Conservation (phyloP, 73 alveolate genomes). For the Tetrahymena borealis region DNA sequence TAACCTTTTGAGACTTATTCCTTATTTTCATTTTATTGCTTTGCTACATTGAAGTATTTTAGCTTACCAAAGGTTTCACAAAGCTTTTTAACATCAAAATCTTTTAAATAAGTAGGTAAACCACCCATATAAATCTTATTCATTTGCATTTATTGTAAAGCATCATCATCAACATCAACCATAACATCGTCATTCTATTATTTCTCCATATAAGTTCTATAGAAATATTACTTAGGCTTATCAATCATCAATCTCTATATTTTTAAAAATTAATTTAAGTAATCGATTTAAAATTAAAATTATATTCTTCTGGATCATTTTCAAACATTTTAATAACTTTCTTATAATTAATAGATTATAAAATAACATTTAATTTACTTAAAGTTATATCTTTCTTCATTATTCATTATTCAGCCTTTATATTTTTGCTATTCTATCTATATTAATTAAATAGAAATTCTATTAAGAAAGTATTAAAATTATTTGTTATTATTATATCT, state of each 20-base stretch:
- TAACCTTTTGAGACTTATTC: conserved; percentile 72
- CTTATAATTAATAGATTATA: too few relatives aligned
- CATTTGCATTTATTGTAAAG: conserved; percentile 43
- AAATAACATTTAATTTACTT: too few relatives aligned
- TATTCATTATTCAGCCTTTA: too few relatives aligned
- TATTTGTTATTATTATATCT: too few relatives aligned
- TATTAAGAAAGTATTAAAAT: too few relatives aligned
- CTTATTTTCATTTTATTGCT: conserved; percentile 60
- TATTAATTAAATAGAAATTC: too few relatives aligned
- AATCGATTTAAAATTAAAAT: not conserved
- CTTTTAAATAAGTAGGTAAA: conserved; percentile 73
- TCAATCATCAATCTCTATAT: not conserved
- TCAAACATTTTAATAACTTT: too few relatives aligned
- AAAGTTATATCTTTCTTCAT: too few relatives aligned
- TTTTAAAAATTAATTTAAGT: not conserved
- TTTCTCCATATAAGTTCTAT: conserved; percentile 27
- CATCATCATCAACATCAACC: conserved; percentile 19
- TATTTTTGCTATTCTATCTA: too few relatives aligned
- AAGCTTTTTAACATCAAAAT: conserved; percentile 76
- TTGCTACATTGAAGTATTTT: conserved; percentile 75
- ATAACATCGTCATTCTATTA: conserved; percentile 4
- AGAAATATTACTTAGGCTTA: not conserved
- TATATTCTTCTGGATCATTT: not conserved
- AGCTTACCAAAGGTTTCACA: conserved; percentile 85
- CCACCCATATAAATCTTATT: conserved; percentile 86